Evolutionary conservation across 257 asterid genomes (phyloP), one percentile per base, ranked within the genome.

Genomic region (Verbena officinalis): DNA sequence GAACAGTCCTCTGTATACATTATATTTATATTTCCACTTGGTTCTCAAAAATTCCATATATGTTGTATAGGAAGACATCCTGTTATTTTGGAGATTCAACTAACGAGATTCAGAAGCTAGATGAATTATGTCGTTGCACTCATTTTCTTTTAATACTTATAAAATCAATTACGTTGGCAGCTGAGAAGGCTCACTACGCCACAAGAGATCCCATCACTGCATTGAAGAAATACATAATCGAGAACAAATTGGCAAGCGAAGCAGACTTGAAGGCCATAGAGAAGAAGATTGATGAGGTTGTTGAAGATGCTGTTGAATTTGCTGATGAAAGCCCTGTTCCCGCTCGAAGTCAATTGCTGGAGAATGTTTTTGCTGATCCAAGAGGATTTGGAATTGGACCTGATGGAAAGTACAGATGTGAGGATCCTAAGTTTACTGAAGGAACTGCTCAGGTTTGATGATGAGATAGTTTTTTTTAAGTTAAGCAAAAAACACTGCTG

Each of bases 361-460:
- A 89, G 79, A 93, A 93, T 44, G 98, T 93, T 10, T 93, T 93
- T 62, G 98, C 96, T 23, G 97, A 93, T 73, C 98, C 98, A 1
- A 81, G 80, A 72, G 96, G 98, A 16, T 93, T 93, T 12, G 95
- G 97, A 9, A 93, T 89, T 48, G 97, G 96, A 55, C 97, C 98
- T 9, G 95, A 89, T 67, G 98, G 98, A 13, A 85, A 74, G 81
- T 93, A 93, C 88, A 84, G 95, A 80, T 93, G 98, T 51, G 97
- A 89, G 89, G 97, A 93, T 60, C 98, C 98, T 42, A 89, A 93
- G 76, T 93, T 93, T 75, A 93, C 98, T 2, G 83, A 93, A 73
- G 98, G 98, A 72, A 89, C 97, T 64, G 97, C 97, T 31, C 98
- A 84, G 74, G 94, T 92, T 67, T 89, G 80, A 51, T 89, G 80